These are phyloP conservation scores for Cudoniella acicularis DNA, from an alignment of 495 filamentous ascomycete genomes.

Conservation along the genomic window DNA sequence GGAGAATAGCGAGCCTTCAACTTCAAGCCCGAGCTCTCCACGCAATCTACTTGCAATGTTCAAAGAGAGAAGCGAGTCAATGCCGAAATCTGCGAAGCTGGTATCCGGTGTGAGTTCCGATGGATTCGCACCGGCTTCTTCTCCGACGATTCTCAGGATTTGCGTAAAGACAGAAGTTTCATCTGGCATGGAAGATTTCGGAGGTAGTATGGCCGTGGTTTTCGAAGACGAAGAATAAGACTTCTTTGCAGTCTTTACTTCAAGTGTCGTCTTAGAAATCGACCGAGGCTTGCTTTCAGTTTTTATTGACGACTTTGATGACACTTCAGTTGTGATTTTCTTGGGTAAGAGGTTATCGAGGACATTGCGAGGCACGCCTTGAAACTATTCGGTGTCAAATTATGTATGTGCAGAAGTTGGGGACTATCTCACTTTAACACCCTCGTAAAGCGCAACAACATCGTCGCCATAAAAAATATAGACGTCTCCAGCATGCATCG, in stretches of 20 bases:
- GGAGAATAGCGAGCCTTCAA: conserved; percentile 35
- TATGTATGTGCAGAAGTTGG: conserved; percentile 50
- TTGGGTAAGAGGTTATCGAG: too few relatives aligned
- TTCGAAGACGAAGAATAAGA: too few relatives aligned
- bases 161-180: conserved; percentile 29
- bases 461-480: conserved; percentile 61
- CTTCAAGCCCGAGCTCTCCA: conserved; percentile 37
- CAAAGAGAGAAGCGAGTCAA: conserved; percentile 57
- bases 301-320: too few relatives aligned
- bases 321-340: too few relatives aligned
- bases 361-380: conserved; percentile 58
- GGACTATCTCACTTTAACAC: conserved; percentile 44
- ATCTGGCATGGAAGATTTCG: conserved; percentile 47
- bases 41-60: conserved; percentile 46
- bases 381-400: conserved; percentile 54
- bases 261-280: too few relatives aligned
- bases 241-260: too few relatives aligned
- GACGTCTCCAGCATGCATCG: conserved; percentile 53
- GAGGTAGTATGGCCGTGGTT: conserved; percentile 48
- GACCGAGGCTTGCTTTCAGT: too few relatives aligned
- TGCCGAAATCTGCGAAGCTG: conserved; percentile 51
- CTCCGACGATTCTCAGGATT: conserved; percentile 59
- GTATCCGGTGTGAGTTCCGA: conserved; percentile 54
- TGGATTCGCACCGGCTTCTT: conserved; percentile 58
- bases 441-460: conserved; percentile 48